phyloP scores from a whole-genome alignment of 192 early-diverging fungal species.

The Chytriomyces sp. region DNA sequence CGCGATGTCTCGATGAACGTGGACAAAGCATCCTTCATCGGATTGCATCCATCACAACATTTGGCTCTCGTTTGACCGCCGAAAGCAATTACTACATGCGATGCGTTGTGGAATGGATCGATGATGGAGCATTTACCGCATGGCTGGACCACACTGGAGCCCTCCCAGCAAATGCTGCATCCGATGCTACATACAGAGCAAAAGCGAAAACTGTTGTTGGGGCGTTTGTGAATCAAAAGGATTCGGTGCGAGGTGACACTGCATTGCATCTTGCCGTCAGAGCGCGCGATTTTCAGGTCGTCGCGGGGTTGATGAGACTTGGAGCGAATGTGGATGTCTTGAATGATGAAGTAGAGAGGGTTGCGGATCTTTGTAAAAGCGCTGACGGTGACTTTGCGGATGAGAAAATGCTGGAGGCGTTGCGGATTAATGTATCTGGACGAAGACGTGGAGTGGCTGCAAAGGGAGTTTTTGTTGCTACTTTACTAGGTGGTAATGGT shows the following conservation, averaged over 20 bases:
- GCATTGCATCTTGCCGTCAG: slow-evolving; percentile 38
- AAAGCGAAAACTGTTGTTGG: slow-evolving; percentile 12
- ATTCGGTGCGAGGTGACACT: slow-evolving; percentile 24
- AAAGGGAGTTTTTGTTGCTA: background rate
- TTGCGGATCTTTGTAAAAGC: background rate
- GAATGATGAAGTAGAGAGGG: slow-evolving; percentile 12
- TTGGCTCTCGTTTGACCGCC: background rate
- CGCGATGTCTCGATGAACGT: background rate
- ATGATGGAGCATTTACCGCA: slow-evolving; percentile 15
- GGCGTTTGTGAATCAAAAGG: slow-evolving; percentile 29
- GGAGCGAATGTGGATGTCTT: slow-evolving; percentile 15
- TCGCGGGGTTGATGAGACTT: slow-evolving; percentile 16
- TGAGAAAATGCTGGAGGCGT: background rate
- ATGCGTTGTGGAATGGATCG: slow-evolving; percentile 33
- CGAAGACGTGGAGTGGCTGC: background rate
- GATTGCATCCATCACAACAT: slow-evolving; percentile 16
- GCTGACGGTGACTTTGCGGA: background rate
- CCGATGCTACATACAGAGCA: background rate
- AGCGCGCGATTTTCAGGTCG: background rate
- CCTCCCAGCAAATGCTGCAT: background rate
- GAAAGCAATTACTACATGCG: slow-evolving; percentile 26
- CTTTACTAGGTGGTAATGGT: too few relatives aligned
- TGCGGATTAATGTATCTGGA: background rate
- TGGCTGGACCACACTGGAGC: background rate
- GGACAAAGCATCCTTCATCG: slow-evolving; percentile 32